phyloP scores from a whole-genome alignment of 2,329 filamentous ascomycete species.

The Colletotrichum musicola region DNA sequence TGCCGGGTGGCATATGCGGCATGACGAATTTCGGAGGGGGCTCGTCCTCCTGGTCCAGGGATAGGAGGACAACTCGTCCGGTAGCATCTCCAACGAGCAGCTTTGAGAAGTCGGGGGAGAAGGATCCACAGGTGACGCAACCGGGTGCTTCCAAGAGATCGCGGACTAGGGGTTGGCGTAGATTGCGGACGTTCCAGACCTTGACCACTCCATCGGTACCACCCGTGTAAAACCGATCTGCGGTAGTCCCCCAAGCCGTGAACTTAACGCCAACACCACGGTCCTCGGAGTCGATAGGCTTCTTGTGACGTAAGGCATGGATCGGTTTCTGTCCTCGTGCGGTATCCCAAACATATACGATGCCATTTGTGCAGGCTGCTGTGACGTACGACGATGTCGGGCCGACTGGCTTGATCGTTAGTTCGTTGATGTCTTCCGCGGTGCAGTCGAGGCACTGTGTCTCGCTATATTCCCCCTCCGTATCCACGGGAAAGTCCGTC shows the following conservation, averaged over 20 bases:
- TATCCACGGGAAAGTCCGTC: too few species aligned
- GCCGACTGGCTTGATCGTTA: slow-evolving; percentile 70
- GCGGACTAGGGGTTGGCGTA: slow-evolving; percentile 60
- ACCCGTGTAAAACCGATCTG: slow-evolving; percentile 72
- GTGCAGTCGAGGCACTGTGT: slow-evolving; percentile 69
- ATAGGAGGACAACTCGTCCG: slow-evolving; percentile 69
- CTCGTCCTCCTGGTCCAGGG: slow-evolving; percentile 58
- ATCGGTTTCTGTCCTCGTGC: slow-evolving; percentile 66
- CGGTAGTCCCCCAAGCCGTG: slow-evolving; percentile 69
- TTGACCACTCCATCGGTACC: slow-evolving; percentile 73
- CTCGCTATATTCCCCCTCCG: slow-evolving; percentile 44
- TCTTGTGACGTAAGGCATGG: slow-evolving; percentile 67
- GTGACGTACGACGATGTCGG: slow-evolving; percentile 65
- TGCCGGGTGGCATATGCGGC: slow-evolving; percentile 49
- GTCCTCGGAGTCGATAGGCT: slow-evolving; percentile 60
- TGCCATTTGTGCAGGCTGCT: slow-evolving; percentile 72
- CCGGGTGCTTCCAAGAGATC: slow-evolving; percentile 67
- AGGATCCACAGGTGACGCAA: slow-evolving; percentile 69
- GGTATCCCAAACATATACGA: slow-evolving; percentile 74
- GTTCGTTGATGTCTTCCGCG: slow-evolving; percentile 72
- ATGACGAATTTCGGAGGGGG: slow-evolving; percentile 50
- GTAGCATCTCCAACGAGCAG: slow-evolving; percentile 72
- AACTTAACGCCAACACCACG: slow-evolving; percentile 75
- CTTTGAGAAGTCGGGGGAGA: slow-evolving; percentile 67
- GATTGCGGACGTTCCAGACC: slow-evolving; percentile 70